These are phyloP conservation scores for Leccinum subrobustum DNA, from an alignment of 1,284 basidiomycete genomes.

Conservation along the genomic window DNA sequence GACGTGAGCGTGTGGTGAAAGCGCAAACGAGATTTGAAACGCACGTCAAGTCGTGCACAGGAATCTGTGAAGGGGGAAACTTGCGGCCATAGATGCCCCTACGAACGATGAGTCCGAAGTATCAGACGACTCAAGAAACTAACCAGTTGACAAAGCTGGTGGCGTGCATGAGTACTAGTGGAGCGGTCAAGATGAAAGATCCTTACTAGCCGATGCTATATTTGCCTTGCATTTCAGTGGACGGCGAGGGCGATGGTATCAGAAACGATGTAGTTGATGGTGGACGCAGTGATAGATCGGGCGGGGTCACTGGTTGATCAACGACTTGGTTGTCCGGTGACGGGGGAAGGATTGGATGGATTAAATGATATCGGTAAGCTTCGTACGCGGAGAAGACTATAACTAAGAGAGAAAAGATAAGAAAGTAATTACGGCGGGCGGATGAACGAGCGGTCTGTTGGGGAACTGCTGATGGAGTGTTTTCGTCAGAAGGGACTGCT, in stretches of 20 bases:
- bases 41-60: constrained; percentile 81
- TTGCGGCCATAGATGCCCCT: constrained; percentile 97
- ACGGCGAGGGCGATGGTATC: constrained; percentile 13
- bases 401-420: constrained; percentile 22
- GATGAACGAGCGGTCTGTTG: constrained; percentile 16
- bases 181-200: constrained; percentile 5
- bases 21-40: constrained; percentile 30
- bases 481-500: constrained; percentile 21
- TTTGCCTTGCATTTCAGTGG: constrained; percentile 46
- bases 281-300: constrained; percentile 9
- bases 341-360: constrained; percentile 5
- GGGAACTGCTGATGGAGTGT: constrained; percentile 3
- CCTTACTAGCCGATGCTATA: constrained; percentile 80
- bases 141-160: constrained; percentile 77
- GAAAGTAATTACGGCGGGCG: constrained; percentile 17
- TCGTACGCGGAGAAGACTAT: constrained; percentile 19
- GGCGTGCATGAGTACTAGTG: constrained; percentile 6
- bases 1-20: constrained; percentile 10
- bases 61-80: constrained; percentile 81
- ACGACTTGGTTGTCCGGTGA: constrained; percentile 13
- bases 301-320: constrained; percentile 14
- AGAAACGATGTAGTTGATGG: constrained; percentile 4
- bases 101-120: constrained; percentile 11
- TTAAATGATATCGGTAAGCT: constrained; percentile 14
- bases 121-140: constrained; percentile 10